Conservation (phyloP, 345 rosid genomes). For the Aquilaria sinensis region DNA sequence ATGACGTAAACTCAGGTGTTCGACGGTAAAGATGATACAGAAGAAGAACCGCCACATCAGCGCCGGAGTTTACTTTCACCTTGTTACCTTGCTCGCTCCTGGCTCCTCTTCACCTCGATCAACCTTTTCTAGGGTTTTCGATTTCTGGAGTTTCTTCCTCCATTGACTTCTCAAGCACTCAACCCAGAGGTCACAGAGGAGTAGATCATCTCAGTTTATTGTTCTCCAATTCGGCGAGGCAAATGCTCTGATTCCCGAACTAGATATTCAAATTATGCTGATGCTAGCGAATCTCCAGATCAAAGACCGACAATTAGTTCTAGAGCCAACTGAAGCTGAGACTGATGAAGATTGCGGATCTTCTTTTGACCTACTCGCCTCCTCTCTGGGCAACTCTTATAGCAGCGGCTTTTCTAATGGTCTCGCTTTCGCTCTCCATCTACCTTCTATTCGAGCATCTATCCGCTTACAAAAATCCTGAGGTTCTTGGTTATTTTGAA, state of each 20-base stretch:
- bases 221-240: neutral
- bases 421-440: constrained; percentile 62
- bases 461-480: constrained; percentile 93
- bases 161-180: neutral
- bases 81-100: no score
- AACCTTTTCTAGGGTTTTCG: constrained; percentile 9
- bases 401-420: constrained; percentile 51
- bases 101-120: neutral
- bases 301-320: neutral
- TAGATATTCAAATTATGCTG: neutral
- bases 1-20: no score
- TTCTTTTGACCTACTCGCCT: constrained; percentile 32
- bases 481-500: constrained; percentile 34
- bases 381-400: constrained; percentile 71
- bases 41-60: no score
- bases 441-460: constrained; percentile 93
- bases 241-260: constrained; percentile 1
- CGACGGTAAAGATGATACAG: no score
- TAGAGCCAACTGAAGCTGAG: neutral
- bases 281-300: neutral
- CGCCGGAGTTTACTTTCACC: no score
- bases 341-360: constrained; percentile 30
- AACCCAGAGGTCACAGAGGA: neutral
- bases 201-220: neutral
- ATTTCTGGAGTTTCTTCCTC: neutral